Percentiles rank a stretch among this genome's conserved stretches.
These are phyloP conservation scores for Colletotrichum paranaense DNA, from an alignment of 2,329 filamentous ascomycete genomes.

Conservation along the genomic window DNA sequence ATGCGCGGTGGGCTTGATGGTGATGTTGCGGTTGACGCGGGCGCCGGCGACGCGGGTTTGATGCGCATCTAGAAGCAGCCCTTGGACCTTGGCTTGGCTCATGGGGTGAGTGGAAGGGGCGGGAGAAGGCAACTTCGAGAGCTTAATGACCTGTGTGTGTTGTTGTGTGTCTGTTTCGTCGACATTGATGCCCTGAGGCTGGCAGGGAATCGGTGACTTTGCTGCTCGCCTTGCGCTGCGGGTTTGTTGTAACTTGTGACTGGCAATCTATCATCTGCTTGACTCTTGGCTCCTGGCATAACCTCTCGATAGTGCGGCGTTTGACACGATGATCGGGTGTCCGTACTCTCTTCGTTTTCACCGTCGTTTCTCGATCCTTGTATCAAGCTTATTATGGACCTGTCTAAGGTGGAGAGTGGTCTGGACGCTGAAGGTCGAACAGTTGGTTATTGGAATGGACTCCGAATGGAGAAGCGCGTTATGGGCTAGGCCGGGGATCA, in stretches of 20 bases:
- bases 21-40: neutral
- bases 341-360: neutral
- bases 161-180: slow-evolving; percentile 8
- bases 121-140: neutral
- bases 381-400: neutral
- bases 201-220: slow-evolving; percentile 1
- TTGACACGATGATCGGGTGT: neutral
- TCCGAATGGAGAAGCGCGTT: slow-evolving; percentile 1
- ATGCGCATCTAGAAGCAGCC: slow-evolving; percentile 3
- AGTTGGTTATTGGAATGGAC: neutral
- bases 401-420: neutral
- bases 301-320: neutral
- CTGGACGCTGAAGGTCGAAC: neutral
- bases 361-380: neutral
- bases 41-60: neutral
- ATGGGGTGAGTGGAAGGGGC: slow-evolving; percentile 8
- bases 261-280: neutral
- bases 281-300: neutral
- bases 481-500: slow-evolving; percentile 4
- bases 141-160: neutral
- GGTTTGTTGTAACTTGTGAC: slow-evolving; percentile 6
- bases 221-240: neutral
- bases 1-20: neutral
- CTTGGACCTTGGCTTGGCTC: neutral
- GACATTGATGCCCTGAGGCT: slow-evolving; percentile 7